Evolutionary conservation across 768 basidiomycete genomes (phyloP).

Genomic region (Hortiboletus flavorubellus): DNA sequence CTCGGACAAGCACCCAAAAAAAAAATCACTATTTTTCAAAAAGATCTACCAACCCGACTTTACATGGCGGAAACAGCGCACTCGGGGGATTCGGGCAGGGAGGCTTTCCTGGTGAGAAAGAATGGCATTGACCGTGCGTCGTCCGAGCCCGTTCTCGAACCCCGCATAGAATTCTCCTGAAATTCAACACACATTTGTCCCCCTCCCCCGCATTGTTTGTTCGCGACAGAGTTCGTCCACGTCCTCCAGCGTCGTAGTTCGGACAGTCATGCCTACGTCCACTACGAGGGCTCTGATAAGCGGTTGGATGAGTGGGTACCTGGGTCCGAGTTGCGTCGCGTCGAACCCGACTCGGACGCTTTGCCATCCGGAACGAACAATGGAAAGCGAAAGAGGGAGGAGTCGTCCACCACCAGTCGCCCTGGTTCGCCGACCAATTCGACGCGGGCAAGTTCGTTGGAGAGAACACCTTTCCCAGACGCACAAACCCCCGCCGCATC

Average conservation of each 20-base stretch:
- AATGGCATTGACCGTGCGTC: conserved; percentile 37
- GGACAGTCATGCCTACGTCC: conserved; percentile 59
- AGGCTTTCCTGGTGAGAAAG: conserved; percentile 30
- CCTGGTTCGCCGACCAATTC: conserved; percentile 19
- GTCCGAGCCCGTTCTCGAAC: conserved; percentile 7
- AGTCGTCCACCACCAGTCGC: conserved; percentile 11
- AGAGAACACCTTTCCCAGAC: conserved; percentile 4
- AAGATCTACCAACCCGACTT: not conserved
- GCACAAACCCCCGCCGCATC: conserved; percentile 11
- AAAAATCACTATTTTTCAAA: no score
- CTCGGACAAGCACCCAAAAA: no score
- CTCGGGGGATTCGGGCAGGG: conserved; percentile 3
- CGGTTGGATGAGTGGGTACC: conserved; percentile 74
- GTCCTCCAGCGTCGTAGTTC: conserved; percentile 47
- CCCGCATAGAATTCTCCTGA: conserved; percentile 8
- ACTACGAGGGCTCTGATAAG: conserved; percentile 68
- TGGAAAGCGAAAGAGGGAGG: conserved; percentile 33
- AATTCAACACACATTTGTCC: not conserved
- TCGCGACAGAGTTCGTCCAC: conserved; percentile 41
- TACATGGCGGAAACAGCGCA: conserved; percentile 21
- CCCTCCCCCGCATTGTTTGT: not conserved
- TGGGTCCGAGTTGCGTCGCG: conserved; percentile 35
- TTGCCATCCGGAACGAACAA: conserved; percentile 23
- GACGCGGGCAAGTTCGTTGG: conserved; percentile 25
- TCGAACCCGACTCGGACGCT: conserved; percentile 25